These are phyloP conservation scores for Saccharomyces hybrid DNA, from an alignment of 1,139 yeast species.

Conservation along the genomic window DNA sequence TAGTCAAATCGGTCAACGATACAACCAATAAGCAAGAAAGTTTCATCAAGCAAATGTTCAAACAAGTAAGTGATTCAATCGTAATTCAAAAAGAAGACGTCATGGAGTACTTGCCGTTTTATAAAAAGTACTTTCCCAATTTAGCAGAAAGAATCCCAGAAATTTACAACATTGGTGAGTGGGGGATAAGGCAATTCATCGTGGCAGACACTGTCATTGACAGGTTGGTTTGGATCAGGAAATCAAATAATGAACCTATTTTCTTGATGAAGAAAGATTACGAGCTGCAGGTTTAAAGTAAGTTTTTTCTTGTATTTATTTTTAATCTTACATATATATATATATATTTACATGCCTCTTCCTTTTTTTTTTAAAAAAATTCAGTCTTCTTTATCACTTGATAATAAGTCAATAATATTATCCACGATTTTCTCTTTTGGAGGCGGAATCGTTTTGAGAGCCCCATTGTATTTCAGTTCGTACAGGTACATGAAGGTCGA, in stretches of 20 bases:
- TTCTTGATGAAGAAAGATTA: conserved; percentile 22
- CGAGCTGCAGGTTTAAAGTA: background rate
- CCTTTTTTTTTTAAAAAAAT: background rate
- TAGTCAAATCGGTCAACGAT: conserved; percentile 49
- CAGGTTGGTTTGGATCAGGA: conserved; percentile 50
- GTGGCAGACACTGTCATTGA: conserved; percentile 56
- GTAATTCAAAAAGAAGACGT: conserved; percentile 46
- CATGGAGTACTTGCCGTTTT: conserved; percentile 46
- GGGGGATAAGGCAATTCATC: conserved; percentile 56
- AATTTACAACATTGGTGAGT: conserved; percentile 50
- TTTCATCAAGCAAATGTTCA: conserved; percentile 45
- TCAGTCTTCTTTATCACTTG: background rate
- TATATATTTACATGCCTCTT: background rate
- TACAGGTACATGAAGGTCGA: conserved; percentile 19
- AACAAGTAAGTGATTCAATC: conserved; percentile 35
- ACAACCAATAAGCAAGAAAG: conserved; percentile 29
- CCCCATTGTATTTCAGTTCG: conserved; percentile 5
- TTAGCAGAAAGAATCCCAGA: conserved; percentile 52
- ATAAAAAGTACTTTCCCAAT: conserved; percentile 49
- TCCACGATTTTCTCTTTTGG: conserved; percentile 2
- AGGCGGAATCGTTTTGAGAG: conserved; percentile 5
- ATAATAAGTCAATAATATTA: background rate
- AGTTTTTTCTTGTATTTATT: background rate
- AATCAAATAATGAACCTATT: conserved; percentile 53
- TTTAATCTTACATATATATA: background rate